Evolutionary conservation across 129 eudicot species (phyloP), one percentile per base, ranked within the genome.

Genomic region (Pseudognaphalium luteoalbum): DNA sequence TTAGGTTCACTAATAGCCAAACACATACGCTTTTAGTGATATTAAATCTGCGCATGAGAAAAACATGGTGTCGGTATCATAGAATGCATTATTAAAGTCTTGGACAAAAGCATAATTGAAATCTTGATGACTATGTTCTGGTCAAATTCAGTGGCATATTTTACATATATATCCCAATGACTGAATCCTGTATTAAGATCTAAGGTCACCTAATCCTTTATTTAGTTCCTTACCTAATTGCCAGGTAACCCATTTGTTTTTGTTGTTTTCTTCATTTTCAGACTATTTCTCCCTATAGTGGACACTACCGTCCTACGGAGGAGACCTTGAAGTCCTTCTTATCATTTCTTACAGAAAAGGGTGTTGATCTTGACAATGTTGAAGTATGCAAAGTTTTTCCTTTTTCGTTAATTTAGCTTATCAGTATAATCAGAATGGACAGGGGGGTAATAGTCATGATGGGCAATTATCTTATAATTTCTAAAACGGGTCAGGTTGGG

Each of bases 231-330:
- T 44, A 44, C 51, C 51, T 44, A 44, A 44, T 44, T 10, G 51
- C 51, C 51, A 10, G 10, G 51, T 44, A 44, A 44, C 51, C 51
- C 16, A 44, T 44, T 4, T 44, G 51, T 10, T 44, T 37, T 74
- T 74, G 28, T 74, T 80, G 9, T 54, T 47, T 65, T 51, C 11
- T 32, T 69, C 19, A 47, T 83, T 70, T 81, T 16, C 86, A 94
- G 99, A 80, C 87, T 29, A 89, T 94, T 76, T 94, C 99, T 62
- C 87, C 99, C 10, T 91, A 91, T 78, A 94, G 99, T 86, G 99
- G 98, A 81, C 98, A 93, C 85, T 93, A 93, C 81, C 94, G 90
- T 75, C 98, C 98, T 72, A 88, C 96, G 8, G 96, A 88, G 34
- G 96, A 91, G 52, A 86, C 85, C 76, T 89, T 94, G 17, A 87